Conservation (phyloP, 2,329 filamentous ascomycete genomes). For the Penicillium sp. region DNA sequence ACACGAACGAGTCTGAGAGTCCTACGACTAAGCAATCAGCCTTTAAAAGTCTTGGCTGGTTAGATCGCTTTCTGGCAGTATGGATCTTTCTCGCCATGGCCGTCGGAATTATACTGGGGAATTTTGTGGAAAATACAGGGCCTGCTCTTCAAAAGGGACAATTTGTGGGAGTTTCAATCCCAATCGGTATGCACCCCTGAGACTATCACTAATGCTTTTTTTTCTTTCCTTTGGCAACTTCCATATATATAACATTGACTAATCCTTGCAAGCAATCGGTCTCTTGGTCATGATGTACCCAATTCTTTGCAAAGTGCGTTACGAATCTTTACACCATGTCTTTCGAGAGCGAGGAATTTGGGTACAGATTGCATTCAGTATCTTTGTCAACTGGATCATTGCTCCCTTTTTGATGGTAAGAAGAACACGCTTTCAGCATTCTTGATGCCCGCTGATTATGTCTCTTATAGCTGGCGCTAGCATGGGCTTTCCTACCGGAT, state of each 20-base stretch:
- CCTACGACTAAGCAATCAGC: slow-evolving; percentile 21
- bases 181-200: no score
- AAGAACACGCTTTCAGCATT: neutral
- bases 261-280: slow-evolving; percentile 61
- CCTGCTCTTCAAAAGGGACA: slow-evolving; percentile 61
- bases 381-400: slow-evolving; percentile 77
- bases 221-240: no score
- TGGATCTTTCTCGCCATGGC: slow-evolving; percentile 78
- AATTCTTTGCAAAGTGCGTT: slow-evolving; percentile 80
- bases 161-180: slow-evolving; percentile 65
- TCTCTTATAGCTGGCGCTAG: slow-evolving; percentile 34
- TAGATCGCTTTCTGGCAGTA: slow-evolving; percentile 59
- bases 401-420: slow-evolving; percentile 75
- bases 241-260: no score
- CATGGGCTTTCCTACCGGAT: slow-evolving; percentile 51
- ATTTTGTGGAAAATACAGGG: slow-evolving; percentile 61
- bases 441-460: no score
- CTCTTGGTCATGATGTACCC: slow-evolving; percentile 93
- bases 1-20: no score
- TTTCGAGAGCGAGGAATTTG: slow-evolving; percentile 60
- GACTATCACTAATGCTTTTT: no score
- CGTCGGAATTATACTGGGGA: slow-evolving; percentile 67
- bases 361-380: slow-evolving; percentile 71
- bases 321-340: slow-evolving; percentile 65
- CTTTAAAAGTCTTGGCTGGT: slow-evolving; percentile 50